Base-by-base conservation (phyloP, 2,329 filamentous ascomycete genomes). In the Monosporascus ibericus region DNA sequence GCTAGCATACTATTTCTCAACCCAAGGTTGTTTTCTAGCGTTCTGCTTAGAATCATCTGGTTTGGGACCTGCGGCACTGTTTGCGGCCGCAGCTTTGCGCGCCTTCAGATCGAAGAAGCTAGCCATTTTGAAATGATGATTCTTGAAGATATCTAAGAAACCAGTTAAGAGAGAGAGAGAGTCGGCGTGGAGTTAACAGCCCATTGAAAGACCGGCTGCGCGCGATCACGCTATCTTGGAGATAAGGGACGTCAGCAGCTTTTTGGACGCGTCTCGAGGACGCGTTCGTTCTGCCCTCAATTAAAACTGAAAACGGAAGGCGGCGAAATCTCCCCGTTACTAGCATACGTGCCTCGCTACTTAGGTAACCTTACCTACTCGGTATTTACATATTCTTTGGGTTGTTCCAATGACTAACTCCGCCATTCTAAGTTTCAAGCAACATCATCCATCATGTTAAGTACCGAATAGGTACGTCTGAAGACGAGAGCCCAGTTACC, bases 41-140 rank as follows among this genome's bases (percentile, higher is more conserved):
- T 76, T 76, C 54, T 88, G 83, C 66, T 82, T 86, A 65, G 77
- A 79, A 53, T 75, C 80, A 58, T 85, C 79, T 51, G 77, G 71
- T 71, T 92, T 95, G 50, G 79, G 79, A 44, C 86, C 83, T 20
- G 80, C 72, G 53, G 73, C 68, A 48, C 78, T 79, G 69, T 82
- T 87, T 40, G 82, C 75, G 2, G 77, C 79, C n/a, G 88, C 88
- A 50, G 87, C 88, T 66, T 90, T 90, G 37, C 92, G 85, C 50
- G 92, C 92, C 73, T 95, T 96, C 64, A 96, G 80, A 70, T 95
- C 92, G 73, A 99, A 99, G 72, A 99, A 99, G 68, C 83, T 92
- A 48, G 90, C 84, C 88, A 96, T 95, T 44, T 44, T 53, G 36
- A 37, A 52, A 48, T 47, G 6, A 7, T 39, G 20, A 30, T 17